Evolutionary conservation across 257 asterid species (phyloP).

Genomic region (Solanum chiquidenum): DNA sequence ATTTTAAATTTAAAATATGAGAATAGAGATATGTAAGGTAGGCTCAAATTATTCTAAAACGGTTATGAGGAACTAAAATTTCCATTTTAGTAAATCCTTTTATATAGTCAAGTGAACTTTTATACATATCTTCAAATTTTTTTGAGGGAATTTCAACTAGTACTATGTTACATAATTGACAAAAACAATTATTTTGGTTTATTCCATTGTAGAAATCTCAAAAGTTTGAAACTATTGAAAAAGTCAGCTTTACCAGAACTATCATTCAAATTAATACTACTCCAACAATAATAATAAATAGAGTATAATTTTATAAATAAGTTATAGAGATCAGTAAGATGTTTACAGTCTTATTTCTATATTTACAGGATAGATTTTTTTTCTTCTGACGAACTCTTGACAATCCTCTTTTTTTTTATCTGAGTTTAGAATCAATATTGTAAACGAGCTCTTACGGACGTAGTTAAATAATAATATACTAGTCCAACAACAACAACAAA

Average conservation of each 20-base stretch:
- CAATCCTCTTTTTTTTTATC: accelerated
- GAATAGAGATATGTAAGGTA: accelerated
- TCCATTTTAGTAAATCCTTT: not conserved
- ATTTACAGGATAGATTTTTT: not conserved
- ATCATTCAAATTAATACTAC: not conserved
- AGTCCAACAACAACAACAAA: not conserved
- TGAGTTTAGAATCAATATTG: accelerated
- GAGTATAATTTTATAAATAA: not conserved
- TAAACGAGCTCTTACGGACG: accelerated
- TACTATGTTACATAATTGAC: not conserved
- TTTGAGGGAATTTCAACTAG: not conserved
- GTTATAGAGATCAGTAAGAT: not conserved
- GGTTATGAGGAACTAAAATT: not conserved
- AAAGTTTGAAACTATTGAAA: not conserved
- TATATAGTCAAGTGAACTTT: not conserved
- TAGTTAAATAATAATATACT: not conserved
- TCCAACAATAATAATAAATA: not conserved
- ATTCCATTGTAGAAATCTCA: not conserved
- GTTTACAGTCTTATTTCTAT: not conserved
- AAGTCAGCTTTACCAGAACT: not conserved
- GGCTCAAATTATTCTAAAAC: not conserved
- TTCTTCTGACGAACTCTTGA: not conserved
- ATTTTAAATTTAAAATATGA: accelerated
- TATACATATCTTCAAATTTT: not conserved
- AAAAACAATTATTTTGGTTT: not conserved